Evolutionary conservation across 1,284 basidiomycete species (phyloP).

Genomic region (Moesziomyces parantarcticus): DNA sequence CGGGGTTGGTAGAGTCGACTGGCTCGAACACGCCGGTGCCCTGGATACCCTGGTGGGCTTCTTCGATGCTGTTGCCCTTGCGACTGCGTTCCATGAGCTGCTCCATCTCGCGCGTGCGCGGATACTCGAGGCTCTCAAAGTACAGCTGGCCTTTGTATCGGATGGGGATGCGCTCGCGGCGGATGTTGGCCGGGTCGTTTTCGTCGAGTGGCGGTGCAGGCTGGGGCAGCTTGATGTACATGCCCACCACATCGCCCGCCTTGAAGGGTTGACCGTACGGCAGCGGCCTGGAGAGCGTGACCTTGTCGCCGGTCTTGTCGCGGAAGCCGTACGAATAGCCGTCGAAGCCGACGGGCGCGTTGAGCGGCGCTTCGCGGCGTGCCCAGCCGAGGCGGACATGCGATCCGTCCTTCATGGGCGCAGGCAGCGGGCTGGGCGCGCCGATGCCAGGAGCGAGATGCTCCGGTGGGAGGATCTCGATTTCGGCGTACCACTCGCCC

Average conservation of each 20-base stretch:
- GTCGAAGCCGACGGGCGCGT: slow-evolving; percentile 91
- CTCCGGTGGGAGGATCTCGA: slow-evolving; percentile 77
- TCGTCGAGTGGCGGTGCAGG: slow-evolving; percentile 20
- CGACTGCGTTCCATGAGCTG: slow-evolving; percentile 70
- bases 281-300: slow-evolving; percentile 82
- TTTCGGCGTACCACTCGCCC: slow-evolving; percentile 95
- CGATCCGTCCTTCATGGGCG: slow-evolving; percentile 72
- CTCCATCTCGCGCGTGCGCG: slow-evolving; percentile 92
- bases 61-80: slow-evolving; percentile 42
- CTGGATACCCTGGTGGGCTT: slow-evolving; percentile 33
- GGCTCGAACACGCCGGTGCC: slow-evolving; percentile 38
- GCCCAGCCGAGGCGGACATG: slow-evolving; percentile 93
- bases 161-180: slow-evolving; percentile 74
- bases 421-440: slow-evolving; percentile 34
- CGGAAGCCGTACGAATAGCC: slow-evolving; percentile 92
- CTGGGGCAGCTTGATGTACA: slow-evolving; percentile 87
- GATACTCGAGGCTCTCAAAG: slow-evolving; percentile 93
- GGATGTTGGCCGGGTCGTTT: slow-evolving; percentile 53
- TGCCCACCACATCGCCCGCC: slow-evolving; percentile 89
- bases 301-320: slow-evolving; percentile 90
- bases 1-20: background rate
- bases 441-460: slow-evolving; percentile 69
- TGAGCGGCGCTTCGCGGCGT: slow-evolving; percentile 87
- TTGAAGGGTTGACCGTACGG: slow-evolving; percentile 78
- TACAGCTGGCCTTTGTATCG: slow-evolving; percentile 95